Evolutionary conservation across 805 yeast genomes (phyloP).

Genomic region (Metschnikowia henanensis): DNA sequence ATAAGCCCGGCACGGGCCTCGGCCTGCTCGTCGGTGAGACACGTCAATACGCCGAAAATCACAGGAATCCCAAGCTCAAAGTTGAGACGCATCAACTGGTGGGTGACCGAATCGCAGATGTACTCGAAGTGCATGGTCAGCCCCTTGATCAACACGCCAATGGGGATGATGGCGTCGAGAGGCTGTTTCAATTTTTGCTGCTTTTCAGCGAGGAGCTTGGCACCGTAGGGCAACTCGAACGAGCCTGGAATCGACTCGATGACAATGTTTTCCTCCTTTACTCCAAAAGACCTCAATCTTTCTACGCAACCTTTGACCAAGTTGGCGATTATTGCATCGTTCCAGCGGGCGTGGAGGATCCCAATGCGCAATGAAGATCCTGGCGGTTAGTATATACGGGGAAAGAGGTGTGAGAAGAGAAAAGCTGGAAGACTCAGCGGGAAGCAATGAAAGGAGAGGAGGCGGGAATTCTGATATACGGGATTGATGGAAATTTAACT

Average conservation of each 20-base stretch:
- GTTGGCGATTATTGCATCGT: conserved; percentile 69
- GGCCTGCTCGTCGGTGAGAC: conserved; percentile 94
- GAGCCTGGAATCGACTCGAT: conserved; percentile 93
- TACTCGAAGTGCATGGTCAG: conserved; percentile 98
- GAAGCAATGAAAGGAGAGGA: no score
- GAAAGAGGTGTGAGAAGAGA: background rate
- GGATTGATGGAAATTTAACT: no score
- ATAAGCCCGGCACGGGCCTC: conserved; percentile 84
- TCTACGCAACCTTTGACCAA: conserved; percentile 75
- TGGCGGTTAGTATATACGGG: conserved; percentile 9
- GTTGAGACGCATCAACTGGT: conserved; percentile 82
- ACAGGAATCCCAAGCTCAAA: conserved; percentile 71
- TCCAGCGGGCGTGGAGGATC: conserved; percentile 97
- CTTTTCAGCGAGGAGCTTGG: conserved; percentile 51
- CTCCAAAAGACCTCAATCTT: conserved; percentile 64
- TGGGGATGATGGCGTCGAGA: conserved; percentile 86
- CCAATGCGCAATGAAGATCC: conserved; percentile 68
- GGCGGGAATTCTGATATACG: no score
- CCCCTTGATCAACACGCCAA: conserved; percentile 95
- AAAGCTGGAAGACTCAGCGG: no score
- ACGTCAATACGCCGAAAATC: conserved; percentile 91
- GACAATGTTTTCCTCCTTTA: conserved; percentile 70
- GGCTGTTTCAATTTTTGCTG: conserved; percentile 43
- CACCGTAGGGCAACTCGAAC: conserved; percentile 87
- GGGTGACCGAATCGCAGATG: conserved; percentile 87